A percentile compares a stretch with the other conserved stretches of the same genome.
Evolutionary conservation across 2,329 filamentous ascomycete genomes (phyloP).

Genomic region (Ascocoryne sarcoides): DNA sequence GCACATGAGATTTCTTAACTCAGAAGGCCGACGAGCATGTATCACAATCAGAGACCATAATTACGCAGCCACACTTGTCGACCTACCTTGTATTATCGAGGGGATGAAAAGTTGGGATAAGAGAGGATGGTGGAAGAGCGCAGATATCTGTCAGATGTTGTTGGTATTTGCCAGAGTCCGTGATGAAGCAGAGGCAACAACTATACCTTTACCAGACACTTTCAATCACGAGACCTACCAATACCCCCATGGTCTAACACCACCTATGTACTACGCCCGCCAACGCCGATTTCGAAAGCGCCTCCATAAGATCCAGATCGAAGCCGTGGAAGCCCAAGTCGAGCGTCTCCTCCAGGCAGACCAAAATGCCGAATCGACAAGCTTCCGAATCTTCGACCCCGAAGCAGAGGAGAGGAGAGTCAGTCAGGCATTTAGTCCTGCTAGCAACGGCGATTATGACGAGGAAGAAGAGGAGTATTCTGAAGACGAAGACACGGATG

Average conservation of each 20-base stretch:
- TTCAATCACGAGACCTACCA: slow-evolving; percentile 27
- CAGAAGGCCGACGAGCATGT: slow-evolving; percentile 50
- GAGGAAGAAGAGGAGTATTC: slow-evolving; percentile 31
- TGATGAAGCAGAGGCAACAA: slow-evolving; percentile 41
- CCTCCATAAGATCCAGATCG: slow-evolving; percentile 45
- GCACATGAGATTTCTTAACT: slow-evolving; percentile 68
- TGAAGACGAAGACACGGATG: slow-evolving; percentile 31
- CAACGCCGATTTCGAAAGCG: slow-evolving; percentile 50
- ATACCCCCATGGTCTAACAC: slow-evolving; percentile 48
- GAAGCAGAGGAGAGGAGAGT: slow-evolving; percentile 22
- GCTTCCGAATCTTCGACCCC: slow-evolving; percentile 34
- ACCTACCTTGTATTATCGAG: slow-evolving; percentile 62
- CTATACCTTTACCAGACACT: slow-evolving; percentile 20
- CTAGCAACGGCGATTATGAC: slow-evolving; percentile 24
- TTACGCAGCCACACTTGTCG: slow-evolving; percentile 60
- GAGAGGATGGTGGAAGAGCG: slow-evolving; percentile 63
- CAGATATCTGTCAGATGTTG: slow-evolving; percentile 69
- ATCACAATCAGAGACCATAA: slow-evolving; percentile 49
- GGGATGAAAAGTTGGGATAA: slow-evolving; percentile 70
- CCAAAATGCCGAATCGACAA: slow-evolving; percentile 31
- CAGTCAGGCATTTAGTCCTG: slow-evolving; percentile 19
- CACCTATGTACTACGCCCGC: slow-evolving; percentile 50
- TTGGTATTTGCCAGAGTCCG: slow-evolving; percentile 52
- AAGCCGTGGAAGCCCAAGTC: slow-evolving; percentile 48
- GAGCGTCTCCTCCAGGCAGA: slow-evolving; percentile 43